Evolutionary conservation across 208 protist species (phyloP), one percentile per base, ranked within the genome.

Genomic region (Wallacemonas sp.): DNA sequence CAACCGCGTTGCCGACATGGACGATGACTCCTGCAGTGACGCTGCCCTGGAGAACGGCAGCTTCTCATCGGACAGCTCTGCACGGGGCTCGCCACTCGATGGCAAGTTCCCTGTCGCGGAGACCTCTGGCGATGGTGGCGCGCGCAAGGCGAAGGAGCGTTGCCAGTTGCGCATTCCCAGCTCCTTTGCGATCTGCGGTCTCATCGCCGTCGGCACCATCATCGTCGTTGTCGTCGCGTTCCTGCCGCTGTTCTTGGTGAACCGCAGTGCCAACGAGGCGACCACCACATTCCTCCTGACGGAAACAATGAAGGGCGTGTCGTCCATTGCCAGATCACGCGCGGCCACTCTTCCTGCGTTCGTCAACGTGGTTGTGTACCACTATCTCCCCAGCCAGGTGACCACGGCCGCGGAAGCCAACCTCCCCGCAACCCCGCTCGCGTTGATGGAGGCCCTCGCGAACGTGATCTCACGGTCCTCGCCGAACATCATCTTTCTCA

Each of bases 231-330:
- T 82, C 17, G 41, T 88, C n/a, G 74, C 75, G 12, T 88, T 88
- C 66, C 65, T 85, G 4, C 82, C 82, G 32, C 80, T 85, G 49
- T 88, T 82, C 74, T 74, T 88, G 36, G 61, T 82, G 26, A 68
- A 76, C 61, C 68, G 81, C 56, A 29, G 43, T 12, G 76, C 68
- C 23, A 83, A 83, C 65, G 57, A 58, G 11, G 57, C 47, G 32
- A 81, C 78, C 3, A 88, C 73, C 0, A 70, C 68, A 17, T 72
- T 74, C 61, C 54, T 88, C 24, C 73, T 80, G 47, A 65, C 63
- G n/a, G 75, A 85, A 44, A 71, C 78, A 2, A 78, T 83, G 48
- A 75, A 68, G 46, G 72, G 80, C 46, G 83, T 85, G 16, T 65
- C 73, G 21, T 68, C 78, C 44, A 74, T 81, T 44, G 75, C 78